Conservation (phyloP, 768 basidiomycete genomes). For the Mycena chlorophos region DNA sequence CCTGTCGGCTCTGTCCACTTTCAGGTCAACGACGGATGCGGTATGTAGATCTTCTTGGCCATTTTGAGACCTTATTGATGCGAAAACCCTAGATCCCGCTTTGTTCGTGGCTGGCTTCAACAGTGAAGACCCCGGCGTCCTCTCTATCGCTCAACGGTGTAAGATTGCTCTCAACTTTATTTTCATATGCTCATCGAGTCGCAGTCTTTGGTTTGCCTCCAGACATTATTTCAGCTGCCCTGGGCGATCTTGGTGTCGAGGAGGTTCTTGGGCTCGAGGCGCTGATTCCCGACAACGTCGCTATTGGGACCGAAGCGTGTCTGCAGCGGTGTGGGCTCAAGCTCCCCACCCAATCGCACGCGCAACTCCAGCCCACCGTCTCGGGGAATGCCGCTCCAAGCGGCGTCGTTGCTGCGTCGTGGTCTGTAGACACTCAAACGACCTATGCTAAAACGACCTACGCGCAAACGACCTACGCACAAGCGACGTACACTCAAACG, state of each 20-base stretch:
- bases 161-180: not conserved
- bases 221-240: slow-evolving; percentile 21
- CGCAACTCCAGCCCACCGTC: slow-evolving; percentile 8
- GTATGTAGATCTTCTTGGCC: slow-evolving; percentile 9
- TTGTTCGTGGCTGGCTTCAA: slow-evolving; percentile 21
- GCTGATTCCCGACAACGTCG: slow-evolving; percentile 21
- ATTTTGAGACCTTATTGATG: slow-evolving; percentile 30
- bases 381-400: slow-evolving; percentile 13
- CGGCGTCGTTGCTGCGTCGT: slow-evolving; percentile 3
- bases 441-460: no score
- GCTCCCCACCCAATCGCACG: slow-evolving; percentile 10
- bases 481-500: no score
- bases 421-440: not conserved
- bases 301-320: slow-evolving; percentile 13
- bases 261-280: slow-evolving; percentile 15
- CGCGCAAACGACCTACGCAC: no score
- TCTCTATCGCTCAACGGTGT: slow-evolving; percentile 24
- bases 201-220: slow-evolving; percentile 24
- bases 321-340: slow-evolving; percentile 21
- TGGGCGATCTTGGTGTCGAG: slow-evolving; percentile 21
- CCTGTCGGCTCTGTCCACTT: slow-evolving; percentile 23
- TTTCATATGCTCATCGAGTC: not conserved
- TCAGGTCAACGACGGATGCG: slow-evolving; percentile 22
- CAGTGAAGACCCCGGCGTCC: slow-evolving; percentile 17
- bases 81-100: slow-evolving; percentile 20